Evolutionary conservation across 768 basidiomycete species (phyloP), one percentile per base, ranked within the genome.

Genomic region (Galerina sulciceps): DNA sequence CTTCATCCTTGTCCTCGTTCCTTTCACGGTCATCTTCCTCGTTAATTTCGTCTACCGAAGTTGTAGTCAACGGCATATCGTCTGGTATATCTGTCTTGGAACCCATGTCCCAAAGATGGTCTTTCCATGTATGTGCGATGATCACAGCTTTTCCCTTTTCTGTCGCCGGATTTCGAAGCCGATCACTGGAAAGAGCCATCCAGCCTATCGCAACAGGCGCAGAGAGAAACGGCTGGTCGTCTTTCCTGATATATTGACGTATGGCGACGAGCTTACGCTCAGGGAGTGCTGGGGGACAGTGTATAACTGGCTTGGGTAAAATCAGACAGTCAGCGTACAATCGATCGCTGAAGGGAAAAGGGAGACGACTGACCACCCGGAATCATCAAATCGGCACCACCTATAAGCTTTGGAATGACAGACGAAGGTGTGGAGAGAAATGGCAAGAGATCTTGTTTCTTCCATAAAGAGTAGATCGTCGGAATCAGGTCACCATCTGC

Each of bases 341-440:
- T 46, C 46, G 0, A 6, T 23, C 20, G 42, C n/a, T 14, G 31
- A 23, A 15, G 8, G 41, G n/a, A 18, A 37, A 26, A 31, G 18
- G 11, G 11, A 18, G 14, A 20, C 1, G 31, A 76, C 86, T 67
- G 67, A 89, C 90, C 90, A 72, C 92, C 93, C 4, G 93, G 91
- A 35, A 90, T 86, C 91, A 95, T 94, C 8, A 94, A 81, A 75
- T 95, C 92, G 0, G 93, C 91, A n/a, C 93, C 93, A 10, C 84
- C 85, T 3, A 85, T 75, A 11, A 95, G 80, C 22, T 87, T 78
- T 1, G 88, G 88, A 37, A 93, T 83, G 26, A 93, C 92, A 10
- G 84, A 73, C 1, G 83, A 70, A 2, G 91, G 89, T 0, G 92
- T 93, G 2, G 86, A 83, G n/a, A 94, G 62, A 58, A 81, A 81